These are phyloP conservation scores for Stagonosporopsis chrysanthemi DNA, from an alignment of 2,329 filamentous ascomycete species.

Conservation along the genomic window DNA sequence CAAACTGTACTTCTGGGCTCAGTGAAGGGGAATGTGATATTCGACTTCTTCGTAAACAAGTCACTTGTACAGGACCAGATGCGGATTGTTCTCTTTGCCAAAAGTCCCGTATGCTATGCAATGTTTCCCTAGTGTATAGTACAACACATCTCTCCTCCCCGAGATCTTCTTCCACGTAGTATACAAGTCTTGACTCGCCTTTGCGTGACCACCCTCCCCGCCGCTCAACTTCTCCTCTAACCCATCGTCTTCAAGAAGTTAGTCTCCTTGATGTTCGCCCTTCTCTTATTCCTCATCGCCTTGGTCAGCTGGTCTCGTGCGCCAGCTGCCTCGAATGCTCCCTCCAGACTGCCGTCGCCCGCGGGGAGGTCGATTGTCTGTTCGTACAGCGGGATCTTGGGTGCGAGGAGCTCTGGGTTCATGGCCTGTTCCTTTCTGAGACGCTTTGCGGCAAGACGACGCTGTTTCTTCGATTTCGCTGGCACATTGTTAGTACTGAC, in stretches of 20 bases:
- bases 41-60: neutral
- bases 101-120: neutral
- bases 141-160: neutral
- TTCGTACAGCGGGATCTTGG: conserved; percentile 75
- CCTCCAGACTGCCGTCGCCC: conserved; percentile 57
- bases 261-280: conserved; percentile 79
- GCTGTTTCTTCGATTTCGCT: conserved; percentile 81
- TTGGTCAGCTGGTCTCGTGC: conserved; percentile 70
- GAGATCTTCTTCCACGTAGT: neutral
- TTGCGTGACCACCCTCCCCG: no score
- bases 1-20: neutral
- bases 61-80: neutral
- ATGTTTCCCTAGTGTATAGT: neutral
- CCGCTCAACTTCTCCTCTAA: conserved; percentile 29
- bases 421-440: conserved; percentile 68
- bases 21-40: neutral
- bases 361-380: conserved; percentile 77
- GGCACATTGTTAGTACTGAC: neutral
- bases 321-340: conserved; percentile 54
- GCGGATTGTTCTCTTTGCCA: neutral
- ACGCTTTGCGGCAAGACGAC: conserved; percentile 73
- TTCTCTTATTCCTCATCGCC: conserved; percentile 77
- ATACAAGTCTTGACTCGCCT: neutral
- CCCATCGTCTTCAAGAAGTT: conserved; percentile 85
- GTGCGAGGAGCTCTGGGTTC: conserved; percentile 68